These are phyloP conservation scores for Gracilaria gracilis DNA, from an alignment of 23 red algal genomes.

Conservation along the genomic window DNA sequence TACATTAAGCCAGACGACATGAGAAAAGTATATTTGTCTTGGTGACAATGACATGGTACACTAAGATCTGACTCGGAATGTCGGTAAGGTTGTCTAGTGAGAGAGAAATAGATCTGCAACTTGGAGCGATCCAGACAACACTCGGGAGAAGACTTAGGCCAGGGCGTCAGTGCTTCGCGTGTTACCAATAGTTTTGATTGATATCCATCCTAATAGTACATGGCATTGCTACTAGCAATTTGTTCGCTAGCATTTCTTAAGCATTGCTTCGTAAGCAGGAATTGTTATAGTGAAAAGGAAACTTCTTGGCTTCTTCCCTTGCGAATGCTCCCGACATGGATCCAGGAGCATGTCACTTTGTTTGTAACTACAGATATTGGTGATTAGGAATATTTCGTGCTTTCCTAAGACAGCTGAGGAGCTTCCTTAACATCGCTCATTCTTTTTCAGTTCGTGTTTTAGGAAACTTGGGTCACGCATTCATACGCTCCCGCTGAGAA, in stretches of 20 bases:
- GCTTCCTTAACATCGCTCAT: neutral
- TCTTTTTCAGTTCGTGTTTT: neutral
- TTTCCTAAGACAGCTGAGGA: neutral
- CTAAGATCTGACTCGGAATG: neutral
- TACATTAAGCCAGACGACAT: too few relatives aligned
- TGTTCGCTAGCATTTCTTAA: too few relatives aligned
- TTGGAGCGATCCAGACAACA: neutral
- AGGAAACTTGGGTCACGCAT: neutral
- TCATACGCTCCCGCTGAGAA: too few relatives aligned
- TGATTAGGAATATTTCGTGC: too few relatives aligned
- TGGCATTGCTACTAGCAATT: too few relatives aligned
- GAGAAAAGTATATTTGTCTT: neutral
- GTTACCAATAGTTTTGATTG: neutral
- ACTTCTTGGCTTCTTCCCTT: too few relatives aligned
- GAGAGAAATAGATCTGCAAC: neutral
- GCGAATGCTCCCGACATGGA: too few relatives aligned
- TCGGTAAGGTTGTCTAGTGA: neutral
- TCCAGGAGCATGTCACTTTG: too few relatives aligned
- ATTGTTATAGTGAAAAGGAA: too few relatives aligned
- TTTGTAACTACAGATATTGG: too few relatives aligned
- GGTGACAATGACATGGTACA: neutral
- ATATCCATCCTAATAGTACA: neutral
- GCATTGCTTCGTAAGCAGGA: too few relatives aligned
- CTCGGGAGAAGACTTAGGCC: too few relatives aligned
- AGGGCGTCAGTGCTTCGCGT: neutral